These are phyloP conservation scores for Areca catechu DNA, from an alignment of 176 grass and related monocot genomes.

Conservation along the genomic window DNA sequence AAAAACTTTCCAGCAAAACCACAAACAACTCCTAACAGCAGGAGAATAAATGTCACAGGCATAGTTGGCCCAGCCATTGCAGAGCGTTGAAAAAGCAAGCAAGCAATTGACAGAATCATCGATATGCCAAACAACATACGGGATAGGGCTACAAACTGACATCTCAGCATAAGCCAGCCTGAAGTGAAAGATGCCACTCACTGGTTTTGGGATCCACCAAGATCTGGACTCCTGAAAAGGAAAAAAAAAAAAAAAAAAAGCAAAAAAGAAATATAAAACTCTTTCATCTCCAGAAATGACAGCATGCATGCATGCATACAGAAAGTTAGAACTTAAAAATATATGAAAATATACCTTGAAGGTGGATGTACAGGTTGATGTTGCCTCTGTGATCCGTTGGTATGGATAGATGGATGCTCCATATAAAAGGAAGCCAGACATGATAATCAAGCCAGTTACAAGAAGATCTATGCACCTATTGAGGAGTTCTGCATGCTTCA, in stretches of 20 bases:
- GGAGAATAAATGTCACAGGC: slow-evolving; percentile 77
- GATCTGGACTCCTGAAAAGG: slow-evolving; percentile 58
- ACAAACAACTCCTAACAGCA: slow-evolving; percentile 61
- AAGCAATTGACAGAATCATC: slow-evolving; percentile 73
- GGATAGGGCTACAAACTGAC: slow-evolving; percentile 50
- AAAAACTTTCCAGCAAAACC: slow-evolving; percentile 69
- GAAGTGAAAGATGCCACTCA: slow-evolving; percentile 65
- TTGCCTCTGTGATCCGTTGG: slow-evolving; percentile 64
- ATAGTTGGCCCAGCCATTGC: slow-evolving; percentile 40
- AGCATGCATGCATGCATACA: slow-evolving; percentile 1
- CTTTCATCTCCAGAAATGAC: background rate
- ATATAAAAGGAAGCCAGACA: slow-evolving; percentile 62
- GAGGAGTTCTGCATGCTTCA: slow-evolving; percentile 47
- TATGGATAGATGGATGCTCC: slow-evolving; percentile 69
- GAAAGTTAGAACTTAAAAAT: background rate
- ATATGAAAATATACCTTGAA: slow-evolving; percentile 40
- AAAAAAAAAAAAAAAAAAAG: background rate
- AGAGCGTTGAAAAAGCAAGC: slow-evolving; percentile 56
- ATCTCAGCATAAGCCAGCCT: slow-evolving; percentile 50
- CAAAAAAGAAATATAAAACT: too few species aligned
- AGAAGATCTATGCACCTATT: slow-evolving; percentile 73
- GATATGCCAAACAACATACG: slow-evolving; percentile 68
- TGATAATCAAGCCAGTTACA: slow-evolving; percentile 72
- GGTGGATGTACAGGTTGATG: slow-evolving; percentile 37
- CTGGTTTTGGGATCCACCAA: slow-evolving; percentile 77